Percentiles rank a stretch among this genome's conserved stretches.
phyloP scores from a whole-genome alignment of 1,284 basidiomycete genomes.

The Cystobasidium sp. region DNA sequence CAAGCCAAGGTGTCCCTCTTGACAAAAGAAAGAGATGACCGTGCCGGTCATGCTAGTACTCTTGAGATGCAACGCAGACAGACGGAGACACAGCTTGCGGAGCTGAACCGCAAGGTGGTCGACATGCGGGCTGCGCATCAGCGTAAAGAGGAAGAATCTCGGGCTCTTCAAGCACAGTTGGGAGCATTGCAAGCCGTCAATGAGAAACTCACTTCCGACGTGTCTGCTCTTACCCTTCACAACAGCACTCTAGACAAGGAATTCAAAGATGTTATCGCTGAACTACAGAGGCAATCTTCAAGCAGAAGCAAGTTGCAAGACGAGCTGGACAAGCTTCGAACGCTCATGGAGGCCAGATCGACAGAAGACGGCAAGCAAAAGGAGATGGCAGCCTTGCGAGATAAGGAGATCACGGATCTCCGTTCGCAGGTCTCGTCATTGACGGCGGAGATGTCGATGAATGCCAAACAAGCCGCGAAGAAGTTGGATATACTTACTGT shows the following conservation, averaged over 20 bases:
- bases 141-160: slow-evolving; percentile 15
- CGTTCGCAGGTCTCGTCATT: slow-evolving; percentile 66
- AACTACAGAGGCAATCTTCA: background rate
- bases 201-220: slow-evolving; percentile 11
- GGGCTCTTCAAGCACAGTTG: slow-evolving; percentile 57
- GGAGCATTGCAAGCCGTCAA: slow-evolving; percentile 74
- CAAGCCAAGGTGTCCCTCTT: slow-evolving; percentile 74
- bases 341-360: slow-evolving; percentile 78
- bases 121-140: background rate
- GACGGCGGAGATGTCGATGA: slow-evolving; percentile 49
- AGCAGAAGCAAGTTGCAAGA: slow-evolving; percentile 60
- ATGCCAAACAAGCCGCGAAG: slow-evolving; percentile 54
- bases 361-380: slow-evolving; percentile 81
- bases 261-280: slow-evolving; percentile 12
- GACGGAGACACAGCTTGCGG: slow-evolving; percentile 14
- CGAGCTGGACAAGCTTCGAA: slow-evolving; percentile 83
- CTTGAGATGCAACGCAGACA: slow-evolving; percentile 19
- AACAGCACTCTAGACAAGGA: slow-evolving; percentile 19
- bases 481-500: slow-evolving; percentile 58
- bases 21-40: slow-evolving; percentile 64
- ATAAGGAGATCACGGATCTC: slow-evolving; percentile 76
- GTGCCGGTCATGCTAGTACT: background rate
- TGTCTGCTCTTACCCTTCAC: slow-evolving; percentile 8
- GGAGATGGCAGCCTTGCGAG: slow-evolving; percentile 85
- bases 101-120: slow-evolving; percentile 11